Base-by-base conservation (phyloP, 805 yeast species). In the Wickerhamiella sorbophila region DNA sequence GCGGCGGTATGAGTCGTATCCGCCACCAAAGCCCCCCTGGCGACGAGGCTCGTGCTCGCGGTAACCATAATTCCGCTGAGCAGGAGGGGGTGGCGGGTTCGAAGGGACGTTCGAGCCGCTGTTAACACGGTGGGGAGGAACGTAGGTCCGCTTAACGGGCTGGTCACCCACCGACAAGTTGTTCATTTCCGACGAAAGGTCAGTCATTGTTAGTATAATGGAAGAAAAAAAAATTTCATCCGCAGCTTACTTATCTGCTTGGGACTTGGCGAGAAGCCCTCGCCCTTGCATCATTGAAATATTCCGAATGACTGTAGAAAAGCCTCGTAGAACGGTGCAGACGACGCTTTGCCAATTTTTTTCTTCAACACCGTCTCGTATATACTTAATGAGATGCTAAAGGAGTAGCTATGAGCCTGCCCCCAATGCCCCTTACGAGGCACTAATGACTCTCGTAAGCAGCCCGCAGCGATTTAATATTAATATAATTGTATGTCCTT, bases 121-220 rank as follows among this genome's bases (percentile, higher is more conserved):
- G 36, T 51, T 44, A 22, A 54, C 53, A 27, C 52, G 52, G 57
- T 74, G 78, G 49, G 79, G 79, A 37, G 79, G 79, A 33, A 72
- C 75, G 59, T 74, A 74, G 31, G 68, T 35, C 52, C 55, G 39
- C 46, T 48, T 27, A 14, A 20, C 27, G 37, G 37, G 37, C 31
- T 37, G 36, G 42, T 49, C 48, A 54, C 63, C 60, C 48, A 75
- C 69, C 55, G 67, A 70, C 53, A 75, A 67, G 56, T 74, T 69
- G 61, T 69, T 68, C 70, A 75, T 64, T 56, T 71, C 69, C 59
- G 70, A 66, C 52, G 74, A 65, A 58, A 75, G 62, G 58, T 75
- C 77, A 55, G 79, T 62, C 80, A 75, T 75, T 46, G 58, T 71
- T 49, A 27, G 36, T 22, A 36, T 26, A 20, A 14, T 22, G 19